A percentile compares a stretch with the other conserved stretches of the same genome.
Conservation (phyloP, 352 stramenopile species). For the Phytopythium ostracodes region DNA sequence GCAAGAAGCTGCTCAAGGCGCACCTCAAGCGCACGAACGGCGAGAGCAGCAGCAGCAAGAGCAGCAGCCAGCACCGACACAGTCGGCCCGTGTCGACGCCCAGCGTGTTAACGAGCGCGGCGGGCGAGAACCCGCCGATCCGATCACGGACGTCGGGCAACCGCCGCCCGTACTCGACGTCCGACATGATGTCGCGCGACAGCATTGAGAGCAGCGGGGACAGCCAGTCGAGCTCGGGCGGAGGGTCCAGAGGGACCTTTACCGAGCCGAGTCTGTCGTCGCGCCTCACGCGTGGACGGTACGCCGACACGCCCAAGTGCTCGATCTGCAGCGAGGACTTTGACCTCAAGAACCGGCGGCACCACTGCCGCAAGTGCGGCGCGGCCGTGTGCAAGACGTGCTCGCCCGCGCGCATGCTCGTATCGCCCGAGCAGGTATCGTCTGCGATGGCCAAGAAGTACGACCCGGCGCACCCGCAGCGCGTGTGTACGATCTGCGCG, state of each 20-base stretch:
- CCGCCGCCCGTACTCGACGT: slow-evolving; percentile 35
- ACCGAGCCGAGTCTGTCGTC: slow-evolving; percentile 22
- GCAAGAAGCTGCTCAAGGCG: slow-evolving; percentile 64
- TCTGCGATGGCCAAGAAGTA: slow-evolving; percentile 44
- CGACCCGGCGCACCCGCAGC: slow-evolving; percentile 67
- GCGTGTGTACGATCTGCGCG: slow-evolving; percentile 79
- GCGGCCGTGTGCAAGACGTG: slow-evolving; percentile 64
- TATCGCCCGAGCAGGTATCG: slow-evolving; percentile 62
- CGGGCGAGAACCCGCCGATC: slow-evolving; percentile 19
- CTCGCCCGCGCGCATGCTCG: slow-evolving; percentile 68
- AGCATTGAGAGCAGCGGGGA: slow-evolving; percentile 34
- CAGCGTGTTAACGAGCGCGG: slow-evolving; percentile 19
- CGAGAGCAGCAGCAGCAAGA: background rate
- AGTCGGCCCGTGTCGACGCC: slow-evolving; percentile 33
- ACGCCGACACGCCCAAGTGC: slow-evolving; percentile 57
- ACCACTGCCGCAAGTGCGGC: slow-evolving; percentile 74
- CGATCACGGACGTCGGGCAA: slow-evolving; percentile 17
- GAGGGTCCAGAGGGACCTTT: background rate
- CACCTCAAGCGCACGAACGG: slow-evolving; percentile 30
- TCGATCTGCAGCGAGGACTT: slow-evolving; percentile 78
- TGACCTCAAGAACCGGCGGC: slow-evolving; percentile 68
- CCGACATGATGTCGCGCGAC: slow-evolving; percentile 34
- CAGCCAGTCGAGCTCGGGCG: slow-evolving; percentile 11
- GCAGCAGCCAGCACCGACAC: slow-evolving; percentile 8
- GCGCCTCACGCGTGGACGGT: slow-evolving; percentile 27